Percentiles rank a stretch among this genome's conserved stretches.
Conservation (phyloP, 805 yeast species). For the Yarrowia deformans region DNA sequence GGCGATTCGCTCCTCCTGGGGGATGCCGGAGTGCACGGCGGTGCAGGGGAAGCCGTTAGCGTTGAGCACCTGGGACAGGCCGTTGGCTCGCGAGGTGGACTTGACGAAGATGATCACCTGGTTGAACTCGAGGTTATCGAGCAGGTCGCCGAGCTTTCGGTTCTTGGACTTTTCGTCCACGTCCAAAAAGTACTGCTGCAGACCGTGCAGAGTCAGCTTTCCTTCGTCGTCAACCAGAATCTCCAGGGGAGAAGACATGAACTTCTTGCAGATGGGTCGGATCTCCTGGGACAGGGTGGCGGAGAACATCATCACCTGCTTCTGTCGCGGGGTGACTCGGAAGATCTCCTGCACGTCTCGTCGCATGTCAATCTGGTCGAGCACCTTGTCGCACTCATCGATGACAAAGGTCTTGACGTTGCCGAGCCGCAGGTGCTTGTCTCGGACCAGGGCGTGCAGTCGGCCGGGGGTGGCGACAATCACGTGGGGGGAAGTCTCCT, state of each 20-base stretch:
- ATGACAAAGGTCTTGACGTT: conserved; percentile 93
- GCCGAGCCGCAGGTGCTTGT: conserved; percentile 83
- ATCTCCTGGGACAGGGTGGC: conserved; percentile 95
- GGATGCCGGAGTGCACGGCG: conserved; percentile 93
- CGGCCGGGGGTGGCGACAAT: conserved; percentile 99
- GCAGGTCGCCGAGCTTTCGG: conserved; percentile 86
- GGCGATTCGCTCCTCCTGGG: conserved; percentile 97
- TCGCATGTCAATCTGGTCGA: conserved; percentile 92
- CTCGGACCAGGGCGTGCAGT: conserved; percentile 90
- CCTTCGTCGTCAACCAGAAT: conserved; percentile 97
- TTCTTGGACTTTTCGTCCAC: conserved; percentile 91
- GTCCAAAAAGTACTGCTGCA: conserved; percentile 94
- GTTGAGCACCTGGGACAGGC: conserved; percentile 84
- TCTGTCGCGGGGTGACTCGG: conserved; percentile 96
- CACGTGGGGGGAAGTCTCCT: conserved; percentile 94
- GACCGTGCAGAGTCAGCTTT: conserved; percentile 95
- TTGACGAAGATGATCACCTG: conserved; percentile 97
- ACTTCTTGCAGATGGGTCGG: conserved; percentile 95
- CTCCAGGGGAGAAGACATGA: conserved; percentile 97
- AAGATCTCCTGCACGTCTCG: conserved; percentile 98
- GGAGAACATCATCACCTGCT: conserved; percentile 99
- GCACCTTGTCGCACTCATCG: conserved; percentile 98
- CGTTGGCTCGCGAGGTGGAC: conserved; percentile 89
- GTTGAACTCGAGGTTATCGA: conserved; percentile 94
- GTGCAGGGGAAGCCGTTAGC: conserved; percentile 97